Conservation (phyloP, 495 filamentous ascomycete species). For the Trichoderma orchidacearum region DNA sequence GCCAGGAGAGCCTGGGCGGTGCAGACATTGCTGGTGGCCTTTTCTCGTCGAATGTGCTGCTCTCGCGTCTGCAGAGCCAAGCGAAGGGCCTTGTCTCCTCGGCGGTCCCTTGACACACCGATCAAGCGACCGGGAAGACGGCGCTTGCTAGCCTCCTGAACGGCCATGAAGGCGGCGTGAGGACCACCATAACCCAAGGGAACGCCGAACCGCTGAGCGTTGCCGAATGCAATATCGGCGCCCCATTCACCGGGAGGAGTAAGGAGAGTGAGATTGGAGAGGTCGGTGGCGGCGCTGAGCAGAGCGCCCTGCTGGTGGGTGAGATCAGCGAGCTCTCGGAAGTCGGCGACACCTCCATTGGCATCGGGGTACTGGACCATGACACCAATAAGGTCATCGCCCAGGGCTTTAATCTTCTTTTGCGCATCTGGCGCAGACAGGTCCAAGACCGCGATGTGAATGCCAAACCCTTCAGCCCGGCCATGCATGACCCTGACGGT, state of each 20-base stretch:
- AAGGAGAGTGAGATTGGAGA: constrained; percentile 77
- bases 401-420: constrained; percentile 53
- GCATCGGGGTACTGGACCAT: constrained; percentile 94
- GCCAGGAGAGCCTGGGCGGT: constrained; percentile 91
- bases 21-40: constrained; percentile 98
- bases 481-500: constrained; percentile 77
- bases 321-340: constrained; percentile 54
- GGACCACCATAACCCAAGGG: constrained; percentile 91
- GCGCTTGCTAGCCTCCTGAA: constrained; percentile 81
- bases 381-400: constrained; percentile 78
- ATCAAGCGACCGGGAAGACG: constrained; percentile 92
- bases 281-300: constrained; percentile 82
- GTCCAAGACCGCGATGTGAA: constrained; percentile 63
- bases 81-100: constrained; percentile 73
- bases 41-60: constrained; percentile 94
- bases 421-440: constrained; percentile 44
- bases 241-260: constrained; percentile 94
- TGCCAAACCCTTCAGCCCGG: constrained; percentile 87
- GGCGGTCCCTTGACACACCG: constrained; percentile 83
- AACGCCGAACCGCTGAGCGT: constrained; percentile 87
- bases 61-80: constrained; percentile 89
- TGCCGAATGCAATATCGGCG: constrained; percentile 94
- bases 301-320: constrained; percentile 72
- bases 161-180: constrained; percentile 95
- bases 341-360: constrained; percentile 68